These are phyloP conservation scores for Hamamelis virginiana DNA, from an alignment of 164 flowering plant species.

Conservation along the genomic window DNA sequence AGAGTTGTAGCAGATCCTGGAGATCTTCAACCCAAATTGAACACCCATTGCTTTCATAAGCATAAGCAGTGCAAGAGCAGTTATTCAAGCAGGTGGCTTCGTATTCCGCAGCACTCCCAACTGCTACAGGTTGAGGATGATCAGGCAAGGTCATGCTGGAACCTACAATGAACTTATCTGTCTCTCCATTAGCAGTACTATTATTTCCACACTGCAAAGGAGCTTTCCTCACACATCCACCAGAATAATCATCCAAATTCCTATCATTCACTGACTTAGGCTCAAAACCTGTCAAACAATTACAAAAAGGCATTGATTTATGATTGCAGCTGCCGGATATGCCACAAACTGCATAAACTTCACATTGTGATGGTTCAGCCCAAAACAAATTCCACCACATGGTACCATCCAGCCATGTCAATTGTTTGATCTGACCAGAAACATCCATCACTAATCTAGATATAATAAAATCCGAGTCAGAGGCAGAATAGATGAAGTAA, in stretches of 20 bases:
- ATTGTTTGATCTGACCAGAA: conserved; percentile 38
- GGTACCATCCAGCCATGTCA: neutral
- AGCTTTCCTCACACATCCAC: conserved; percentile 28
- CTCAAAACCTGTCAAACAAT: conserved; percentile 35
- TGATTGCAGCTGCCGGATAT: conserved; percentile 37
- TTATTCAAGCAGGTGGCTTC: conserved; percentile 27
- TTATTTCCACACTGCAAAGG: conserved; percentile 26
- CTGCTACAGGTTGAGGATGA: conserved; percentile 10
- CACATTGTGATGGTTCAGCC: conserved; percentile 29
- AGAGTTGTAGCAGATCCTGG: too few relatives aligned
- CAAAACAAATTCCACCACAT: conserved; percentile 23
- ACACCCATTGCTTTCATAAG: conserved; percentile 15
- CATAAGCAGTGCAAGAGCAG: conserved; percentile 51
- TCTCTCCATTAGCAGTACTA: conserved; percentile 9
- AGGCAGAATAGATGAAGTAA: conserved; percentile 36
- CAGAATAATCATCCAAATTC: conserved; percentile 25
- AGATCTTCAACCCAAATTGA: too few relatives aligned
- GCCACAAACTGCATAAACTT: conserved; percentile 36
- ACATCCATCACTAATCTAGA: conserved; percentile 37
- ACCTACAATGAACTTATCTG: conserved; percentile 18
- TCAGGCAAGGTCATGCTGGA: conserved; percentile 22
- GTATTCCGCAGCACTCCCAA: conserved; percentile 20
- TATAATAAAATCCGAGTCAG: conserved; percentile 7
- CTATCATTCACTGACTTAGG: conserved; percentile 22
- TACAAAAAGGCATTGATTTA: conserved; percentile 18